Percentiles rank a stretch among this genome's conserved stretches.
Evolutionary conservation across 306 rosid genomes (phyloP).

Genomic region (Lathyrus tuberosus): DNA sequence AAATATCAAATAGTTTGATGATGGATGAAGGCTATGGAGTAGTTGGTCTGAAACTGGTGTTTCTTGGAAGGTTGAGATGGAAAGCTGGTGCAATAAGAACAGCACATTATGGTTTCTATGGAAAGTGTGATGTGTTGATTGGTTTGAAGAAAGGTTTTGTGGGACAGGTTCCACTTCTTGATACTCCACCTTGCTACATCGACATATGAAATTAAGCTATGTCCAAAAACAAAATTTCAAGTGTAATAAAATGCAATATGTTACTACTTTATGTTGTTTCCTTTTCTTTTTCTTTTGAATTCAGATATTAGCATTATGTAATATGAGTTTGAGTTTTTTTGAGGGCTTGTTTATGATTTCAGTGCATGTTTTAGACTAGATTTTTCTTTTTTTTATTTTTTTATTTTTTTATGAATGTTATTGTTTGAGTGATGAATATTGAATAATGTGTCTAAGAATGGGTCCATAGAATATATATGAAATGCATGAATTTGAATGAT

Average conservation of each 20-base stretch:
- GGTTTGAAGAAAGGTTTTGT: slow-evolving; percentile 68
- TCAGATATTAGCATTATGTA: background rate
- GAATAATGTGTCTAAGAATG: too few relatives aligned
- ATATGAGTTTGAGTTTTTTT: background rate
- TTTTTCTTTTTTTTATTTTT: too few relatives aligned
- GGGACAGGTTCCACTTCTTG: slow-evolving; percentile 83
- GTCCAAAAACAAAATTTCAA: background rate
- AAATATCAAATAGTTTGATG: slow-evolving; percentile 55
- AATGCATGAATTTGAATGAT: too few relatives aligned
- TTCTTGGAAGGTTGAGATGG: slow-evolving; percentile 80
- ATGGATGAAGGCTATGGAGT: slow-evolving; percentile 69
- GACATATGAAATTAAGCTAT: slow-evolving; percentile 45
- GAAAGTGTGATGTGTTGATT: slow-evolving; percentile 67
- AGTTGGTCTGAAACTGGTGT: slow-evolving; percentile 58
- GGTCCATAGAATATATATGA: too few relatives aligned
- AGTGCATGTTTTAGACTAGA: background rate
- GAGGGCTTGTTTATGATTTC: background rate
- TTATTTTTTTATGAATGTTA: too few relatives aligned
- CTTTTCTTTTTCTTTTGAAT: background rate
- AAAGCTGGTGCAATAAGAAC: slow-evolving; percentile 62
- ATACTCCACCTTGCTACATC: slow-evolving; percentile 58
- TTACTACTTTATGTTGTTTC: background rate
- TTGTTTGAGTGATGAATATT: too few relatives aligned
- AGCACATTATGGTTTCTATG: slow-evolving; percentile 57
- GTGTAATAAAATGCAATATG: background rate